phyloP scores from a whole-genome alignment of 192 early-diverging fungal species.

The Kickxella alabastrina region DNA sequence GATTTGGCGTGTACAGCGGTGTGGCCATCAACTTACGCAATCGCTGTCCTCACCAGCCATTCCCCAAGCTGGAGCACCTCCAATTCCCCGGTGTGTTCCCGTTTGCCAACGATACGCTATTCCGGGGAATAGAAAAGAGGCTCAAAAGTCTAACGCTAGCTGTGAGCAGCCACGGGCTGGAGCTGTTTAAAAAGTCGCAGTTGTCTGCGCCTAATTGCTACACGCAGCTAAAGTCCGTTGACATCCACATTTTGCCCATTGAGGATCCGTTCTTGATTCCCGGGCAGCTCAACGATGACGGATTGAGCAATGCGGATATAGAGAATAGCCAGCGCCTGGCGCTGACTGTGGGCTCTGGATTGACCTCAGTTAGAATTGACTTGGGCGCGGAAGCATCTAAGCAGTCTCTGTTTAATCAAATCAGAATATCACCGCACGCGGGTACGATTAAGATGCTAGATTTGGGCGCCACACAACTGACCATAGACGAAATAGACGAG shows the following conservation, averaged over 20 bases:
- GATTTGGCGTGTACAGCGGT: constrained; percentile 3
- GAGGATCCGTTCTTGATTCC: constrained; percentile 2
- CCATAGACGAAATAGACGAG: neutral
- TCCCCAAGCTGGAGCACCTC: constrained; percentile 8
- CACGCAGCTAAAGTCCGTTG: neutral
- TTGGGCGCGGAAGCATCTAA: too few relatives aligned
- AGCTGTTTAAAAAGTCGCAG: neutral
- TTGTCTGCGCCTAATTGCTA: neutral
- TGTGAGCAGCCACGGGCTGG: constrained; percentile 3
- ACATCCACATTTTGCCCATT: neutral
- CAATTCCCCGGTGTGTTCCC: constrained; percentile 10
- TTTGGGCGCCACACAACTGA: neutral
- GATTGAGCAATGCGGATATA: too few relatives aligned
- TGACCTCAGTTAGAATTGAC: too few relatives aligned
- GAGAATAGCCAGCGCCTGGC: too few relatives aligned
- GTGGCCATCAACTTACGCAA: constrained; percentile 4
- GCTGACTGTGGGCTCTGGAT: too few relatives aligned
- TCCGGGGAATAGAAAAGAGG: neutral
- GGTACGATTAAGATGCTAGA: neutral
- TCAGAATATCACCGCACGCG: too few relatives aligned
- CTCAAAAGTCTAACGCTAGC: constrained; percentile 1
- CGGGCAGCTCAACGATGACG: neutral
- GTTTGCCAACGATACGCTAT: constrained; percentile 6
- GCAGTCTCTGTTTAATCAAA: too few relatives aligned
- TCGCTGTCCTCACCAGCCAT: neutral